Conservation (phyloP, 2,329 filamentous ascomycete species). For the Ophiostoma montium region DNA sequence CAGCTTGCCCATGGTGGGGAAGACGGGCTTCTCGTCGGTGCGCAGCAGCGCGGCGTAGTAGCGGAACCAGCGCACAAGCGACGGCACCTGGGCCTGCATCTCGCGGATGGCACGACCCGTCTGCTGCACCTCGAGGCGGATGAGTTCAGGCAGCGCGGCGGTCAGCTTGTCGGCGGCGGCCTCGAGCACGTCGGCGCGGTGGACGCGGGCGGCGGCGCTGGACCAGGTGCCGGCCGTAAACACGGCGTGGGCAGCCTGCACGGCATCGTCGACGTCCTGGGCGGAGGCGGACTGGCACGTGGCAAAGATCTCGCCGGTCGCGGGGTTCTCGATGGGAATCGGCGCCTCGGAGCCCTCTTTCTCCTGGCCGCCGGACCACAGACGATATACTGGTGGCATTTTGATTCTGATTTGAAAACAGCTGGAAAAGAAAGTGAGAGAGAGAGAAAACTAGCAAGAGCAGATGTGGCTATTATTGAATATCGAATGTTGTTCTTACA, state of each 20-base stretch:
- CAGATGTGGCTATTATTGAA: neutral
- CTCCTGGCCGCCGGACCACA: constrained; percentile 5
- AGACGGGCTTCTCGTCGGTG: constrained; percentile 50
- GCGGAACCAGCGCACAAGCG: constrained; percentile 53
- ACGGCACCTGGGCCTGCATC: constrained; percentile 55
- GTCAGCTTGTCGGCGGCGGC: constrained; percentile 41
- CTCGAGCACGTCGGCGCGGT: constrained; percentile 48
- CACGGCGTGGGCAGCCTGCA: constrained; percentile 27
- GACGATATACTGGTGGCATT: neutral
- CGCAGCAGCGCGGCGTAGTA: constrained; percentile 56
- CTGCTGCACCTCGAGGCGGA: constrained; percentile 50
- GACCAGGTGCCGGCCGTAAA: constrained; percentile 44
- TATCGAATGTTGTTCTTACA: neutral
- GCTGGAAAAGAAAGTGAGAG: neutral
- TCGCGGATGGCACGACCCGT: constrained; percentile 56
- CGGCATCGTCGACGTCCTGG: constrained; percentile 27
- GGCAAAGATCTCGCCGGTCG: constrained; percentile 16
- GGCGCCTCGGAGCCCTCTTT: constrained; percentile 10
- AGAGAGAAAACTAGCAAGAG: neutral
- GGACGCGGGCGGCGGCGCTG: constrained; percentile 34
- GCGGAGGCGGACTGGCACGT: constrained; percentile 35
- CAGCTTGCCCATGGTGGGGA: constrained; percentile 48
- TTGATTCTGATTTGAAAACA: neutral
- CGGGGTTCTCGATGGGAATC: constrained; percentile 17
- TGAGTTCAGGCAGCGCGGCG: constrained; percentile 37